These are phyloP conservation scores for Trichoderma pleuroti DNA, from an alignment of 2,329 filamentous ascomycete species.

Conservation along the genomic window DNA sequence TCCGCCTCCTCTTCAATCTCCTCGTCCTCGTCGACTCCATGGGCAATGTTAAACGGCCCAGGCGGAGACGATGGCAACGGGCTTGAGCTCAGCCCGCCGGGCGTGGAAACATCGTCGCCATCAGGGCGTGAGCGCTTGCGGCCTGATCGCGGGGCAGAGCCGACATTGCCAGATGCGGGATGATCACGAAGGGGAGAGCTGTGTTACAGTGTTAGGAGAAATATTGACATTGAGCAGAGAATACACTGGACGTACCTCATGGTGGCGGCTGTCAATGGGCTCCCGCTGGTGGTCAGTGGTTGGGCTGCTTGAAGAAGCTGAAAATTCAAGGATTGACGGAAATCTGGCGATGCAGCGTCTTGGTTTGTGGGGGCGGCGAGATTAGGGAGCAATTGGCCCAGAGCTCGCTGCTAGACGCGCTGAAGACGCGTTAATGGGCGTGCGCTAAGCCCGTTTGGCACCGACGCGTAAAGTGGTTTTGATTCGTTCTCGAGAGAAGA, in stretches of 20 bases:
- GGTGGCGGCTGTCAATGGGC: neutral
- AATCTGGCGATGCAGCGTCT: constrained; percentile 18
- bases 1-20: constrained; percentile 70
- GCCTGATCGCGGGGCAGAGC: constrained; percentile 49
- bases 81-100: constrained; percentile 52
- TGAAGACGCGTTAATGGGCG: constrained; percentile 44
- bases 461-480: constrained; percentile 37
- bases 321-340: neutral
- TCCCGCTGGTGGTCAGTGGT: neutral
- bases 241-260: constrained; percentile 26
- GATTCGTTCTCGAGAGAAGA: neutral
- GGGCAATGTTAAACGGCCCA: constrained; percentile 57
- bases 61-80: constrained; percentile 66
- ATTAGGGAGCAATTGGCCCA: constrained; percentile 22
- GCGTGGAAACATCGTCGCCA: constrained; percentile 50
- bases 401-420: constrained; percentile 30
- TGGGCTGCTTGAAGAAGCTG: neutral
- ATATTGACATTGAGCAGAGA: neutral
- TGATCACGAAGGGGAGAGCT: constrained; percentile 81
- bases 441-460: constrained; percentile 30
- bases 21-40: constrained; percentile 67
- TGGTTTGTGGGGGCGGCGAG: constrained; percentile 20
- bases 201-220: constrained; percentile 21
- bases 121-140: constrained; percentile 55
- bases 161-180: constrained; percentile 80